Base-by-base conservation (phyloP, 345 rosid species). In the Camelina hispida region DNA sequence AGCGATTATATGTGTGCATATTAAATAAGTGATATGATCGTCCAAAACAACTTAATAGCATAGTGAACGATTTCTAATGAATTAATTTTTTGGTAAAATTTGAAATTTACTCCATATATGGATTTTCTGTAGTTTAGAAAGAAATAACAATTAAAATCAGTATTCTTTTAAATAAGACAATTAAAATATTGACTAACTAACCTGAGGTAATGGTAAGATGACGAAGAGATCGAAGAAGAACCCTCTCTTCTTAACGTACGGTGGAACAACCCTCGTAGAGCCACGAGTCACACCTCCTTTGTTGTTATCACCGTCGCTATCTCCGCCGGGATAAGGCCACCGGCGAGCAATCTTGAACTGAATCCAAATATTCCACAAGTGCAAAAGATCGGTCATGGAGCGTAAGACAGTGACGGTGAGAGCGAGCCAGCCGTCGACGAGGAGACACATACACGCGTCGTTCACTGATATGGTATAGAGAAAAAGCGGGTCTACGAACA, bases 401-500 rank as follows among this genome's bases (percentile, higher is more conserved):
- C 97, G 88, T 83, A 95, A 86, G 13, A 78, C 96, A 4, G 97
- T 90, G 32, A 95, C 96, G n/a, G 96, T 85, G 81, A 91, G 84
- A 80, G 97, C 93, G 32, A 91, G 87, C 97, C 96, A 90, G 3
- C 98, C 95, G 28, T 94, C 98, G 48, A 94, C 76, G 80, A 90
- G 87, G 48, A 94, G 87, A 77, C 97, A 91, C 91, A 84, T 84
- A 63, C 84, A 88, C 16, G 84, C 79, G 37, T 87, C 91, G 71
- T 91, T 90, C 2, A 94, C 68, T 5, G 97, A 88, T 28, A 94
- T 76, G 6, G 90, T 83, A 78, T 91, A 94, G 79, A 94, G 91
- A 82, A 94, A 94, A 40, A 94, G 91, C 16, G 98, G 99, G 79
- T 95, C 99, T 38, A 95, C 90, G 60, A 91, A 90, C 0, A 95